phyloP scores from a whole-genome alignment of 192 early-diverging fungal species.

The Linnemannia schmuckeri region DNA sequence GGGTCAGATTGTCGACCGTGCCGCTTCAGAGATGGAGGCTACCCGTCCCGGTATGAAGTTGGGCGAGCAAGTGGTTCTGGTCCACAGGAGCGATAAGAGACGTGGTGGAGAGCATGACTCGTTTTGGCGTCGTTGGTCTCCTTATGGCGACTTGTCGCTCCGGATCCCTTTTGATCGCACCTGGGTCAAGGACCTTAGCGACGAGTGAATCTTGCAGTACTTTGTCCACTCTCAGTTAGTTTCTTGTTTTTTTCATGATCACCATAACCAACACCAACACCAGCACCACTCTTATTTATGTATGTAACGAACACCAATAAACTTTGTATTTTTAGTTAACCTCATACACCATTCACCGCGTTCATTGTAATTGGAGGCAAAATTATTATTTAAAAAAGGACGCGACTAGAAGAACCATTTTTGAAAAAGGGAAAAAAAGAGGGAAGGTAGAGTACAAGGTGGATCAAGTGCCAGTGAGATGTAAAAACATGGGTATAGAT shows the following conservation, averaged over 20 bases:
- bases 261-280: background rate
- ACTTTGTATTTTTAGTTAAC: background rate
- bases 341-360: background rate
- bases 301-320: slow-evolving; percentile 4
- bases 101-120: slow-evolving; percentile 7
- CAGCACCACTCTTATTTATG: background rate
- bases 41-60: slow-evolving; percentile 30
- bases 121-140: slow-evolving; percentile 25
- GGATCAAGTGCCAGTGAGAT: background rate
- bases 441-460: background rate
- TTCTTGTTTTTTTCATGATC: background rate
- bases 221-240: background rate
- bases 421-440: background rate
- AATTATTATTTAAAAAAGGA: background rate
- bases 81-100: slow-evolving; percentile 17
- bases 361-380: background rate
- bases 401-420: background rate
- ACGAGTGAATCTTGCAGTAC: background rate
- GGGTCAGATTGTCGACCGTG: slow-evolving; percentile 35
- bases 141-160: slow-evolving; percentile 25
- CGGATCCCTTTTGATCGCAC: slow-evolving; percentile 45
- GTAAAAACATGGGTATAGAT: slow-evolving; percentile 6
- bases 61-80: slow-evolving; percentile 44
- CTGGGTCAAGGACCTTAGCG: slow-evolving; percentile 41
- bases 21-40: slow-evolving; percentile 40